Evolutionary conservation across 2,329 filamentous ascomycete genomes (phyloP), one percentile per base, ranked within the genome.

Genomic region (Beauveria varroae): DNA sequence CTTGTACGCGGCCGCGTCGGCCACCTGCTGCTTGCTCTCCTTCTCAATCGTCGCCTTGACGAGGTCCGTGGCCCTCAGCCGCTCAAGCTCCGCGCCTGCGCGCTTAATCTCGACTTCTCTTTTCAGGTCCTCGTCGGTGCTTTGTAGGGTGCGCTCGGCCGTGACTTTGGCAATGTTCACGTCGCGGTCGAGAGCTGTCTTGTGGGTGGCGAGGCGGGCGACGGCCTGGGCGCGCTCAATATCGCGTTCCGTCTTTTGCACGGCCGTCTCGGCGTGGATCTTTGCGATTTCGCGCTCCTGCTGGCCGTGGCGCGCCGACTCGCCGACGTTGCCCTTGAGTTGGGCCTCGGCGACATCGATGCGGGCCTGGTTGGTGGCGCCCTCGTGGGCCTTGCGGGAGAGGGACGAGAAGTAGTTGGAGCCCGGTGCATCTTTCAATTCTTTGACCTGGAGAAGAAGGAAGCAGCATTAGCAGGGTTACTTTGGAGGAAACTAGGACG

Each of bases 211-310:
- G 58, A 96, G 83, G 60, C 86, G 86, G 12, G 90, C 89, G 70
- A 95, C 90, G 49, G 91, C 91, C 52, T 83, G 76, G 2, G 90
- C 89, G 64, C 91, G 90, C 75, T 95, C 90, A 51, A 88, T 87
- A 70, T 93, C 91, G 55, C 90, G 86, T 71, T 93, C 86, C 0
- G 91, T 95, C 77, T 93, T 91, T 63, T 90, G 83, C 1, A 95
- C 89, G 1, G 90, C 90, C 1, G 91, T 96, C 67, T 91, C 86
- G 65, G 91, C 90, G 72, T 93, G 85, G 75, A 96, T 96, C 78
- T 92, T 93, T 67, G 90, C 90, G 47, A 96, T 89, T 69, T 93
- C 88, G 60, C 92, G 89, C 71, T 95, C 91, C 64, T 92, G 89
- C 68, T 90, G 83, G 65, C 91, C 91, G 69, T 86, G 84, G 68